Evolutionary conservation across 306 rosid genomes (phyloP), one percentile per base, ranked within the genome.

Genomic region (Parietaria judaica): DNA sequence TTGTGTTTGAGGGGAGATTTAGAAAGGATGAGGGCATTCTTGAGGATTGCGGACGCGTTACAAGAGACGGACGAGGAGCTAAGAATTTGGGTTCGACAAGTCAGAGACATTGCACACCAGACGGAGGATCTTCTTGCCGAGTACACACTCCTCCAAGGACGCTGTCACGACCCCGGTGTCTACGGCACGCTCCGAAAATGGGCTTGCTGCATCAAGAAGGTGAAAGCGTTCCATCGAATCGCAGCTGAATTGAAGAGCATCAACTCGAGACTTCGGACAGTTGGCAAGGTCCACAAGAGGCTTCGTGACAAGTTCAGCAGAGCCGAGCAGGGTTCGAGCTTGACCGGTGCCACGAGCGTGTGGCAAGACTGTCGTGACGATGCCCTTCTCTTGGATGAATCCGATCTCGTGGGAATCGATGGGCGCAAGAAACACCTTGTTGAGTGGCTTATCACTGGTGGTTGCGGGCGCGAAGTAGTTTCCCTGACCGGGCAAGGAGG

Each of bases 401-500:
- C 67, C 14, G 88, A 85, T 66, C 71, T 85, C 34, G 92, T 85
- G 51, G 85, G 88, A 51, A 80, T 81, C 63, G 72, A 85, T 23
- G 69, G 62, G 74, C 85, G 65, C 6, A 82, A 75, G 48, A 73
- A 41, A 17, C 38, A 70, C 71, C 59, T 85, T 49, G 72, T 75
- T 11, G 31, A 67, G 60, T 70, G 79, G 83, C 68, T 85, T 52
- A 47, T 75, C 11, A 54, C 60, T 3, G 73, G 64, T 13, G 61
- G 68, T 63, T 74, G 77, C 0, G 69, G 38, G 10, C 74, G 80
- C 11, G 57, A 60, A 66, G 83, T 82, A 4, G 78, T 82, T 36
- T 85, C 92, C 11, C 76, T 81, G 53, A 68, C 77, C 3, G 92
- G 86, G 8, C 80, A 79, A 79, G 92, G 88, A 11, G 92, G 92